phyloP scores from a whole-genome alignment of 2,329 filamentous ascomycete species.

The Trichocomaceae sp. region DNA sequence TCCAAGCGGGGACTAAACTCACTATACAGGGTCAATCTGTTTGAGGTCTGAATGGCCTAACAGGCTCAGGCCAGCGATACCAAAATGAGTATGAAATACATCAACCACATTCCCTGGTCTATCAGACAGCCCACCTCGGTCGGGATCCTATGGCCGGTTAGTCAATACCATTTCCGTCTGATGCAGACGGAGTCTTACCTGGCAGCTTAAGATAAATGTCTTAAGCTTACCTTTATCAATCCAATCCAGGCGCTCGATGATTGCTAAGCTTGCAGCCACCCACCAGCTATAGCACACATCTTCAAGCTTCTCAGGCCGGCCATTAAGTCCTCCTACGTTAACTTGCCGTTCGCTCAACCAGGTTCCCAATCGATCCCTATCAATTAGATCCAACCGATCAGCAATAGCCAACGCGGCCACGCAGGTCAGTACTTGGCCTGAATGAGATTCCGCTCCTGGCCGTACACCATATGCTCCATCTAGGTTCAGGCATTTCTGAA shows the following conservation, averaged over 20 bases:
- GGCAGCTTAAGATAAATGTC: constrained; percentile 76
- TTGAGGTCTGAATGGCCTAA: constrained; percentile 69
- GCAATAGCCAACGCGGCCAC: constrained; percentile 81
- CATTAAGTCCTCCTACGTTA: constrained; percentile 81
- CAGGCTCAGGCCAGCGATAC: constrained; percentile 78
- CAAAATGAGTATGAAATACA: constrained; percentile 92
- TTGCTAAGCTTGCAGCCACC: constrained; percentile 86
- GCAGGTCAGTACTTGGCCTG: constrained; percentile 93
- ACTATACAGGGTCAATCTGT: constrained; percentile 84
- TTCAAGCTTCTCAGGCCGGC: constrained; percentile 87
- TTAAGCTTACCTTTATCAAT: constrained; percentile 77
- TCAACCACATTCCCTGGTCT: constrained; percentile 91
- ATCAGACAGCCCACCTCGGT: constrained; percentile 80
- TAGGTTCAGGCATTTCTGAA: constrained; percentile 81
- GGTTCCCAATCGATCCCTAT: constrained; percentile 71
- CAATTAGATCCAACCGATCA: constrained; percentile 70
- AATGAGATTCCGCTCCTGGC: constrained; percentile 88
- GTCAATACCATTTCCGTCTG: background rate
- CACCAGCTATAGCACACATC: constrained; percentile 99
- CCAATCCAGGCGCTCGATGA: constrained; percentile 85
- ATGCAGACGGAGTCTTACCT: constrained; percentile 42
- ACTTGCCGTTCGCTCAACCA: constrained; percentile 95
- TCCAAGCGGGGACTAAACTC: constrained; percentile 27
- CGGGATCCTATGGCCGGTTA: constrained; percentile 53
- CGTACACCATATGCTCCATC: constrained; percentile 89